Evolutionary conservation across 208 protist genomes (phyloP).

Genomic region (Crithidia fasciculata): DNA sequence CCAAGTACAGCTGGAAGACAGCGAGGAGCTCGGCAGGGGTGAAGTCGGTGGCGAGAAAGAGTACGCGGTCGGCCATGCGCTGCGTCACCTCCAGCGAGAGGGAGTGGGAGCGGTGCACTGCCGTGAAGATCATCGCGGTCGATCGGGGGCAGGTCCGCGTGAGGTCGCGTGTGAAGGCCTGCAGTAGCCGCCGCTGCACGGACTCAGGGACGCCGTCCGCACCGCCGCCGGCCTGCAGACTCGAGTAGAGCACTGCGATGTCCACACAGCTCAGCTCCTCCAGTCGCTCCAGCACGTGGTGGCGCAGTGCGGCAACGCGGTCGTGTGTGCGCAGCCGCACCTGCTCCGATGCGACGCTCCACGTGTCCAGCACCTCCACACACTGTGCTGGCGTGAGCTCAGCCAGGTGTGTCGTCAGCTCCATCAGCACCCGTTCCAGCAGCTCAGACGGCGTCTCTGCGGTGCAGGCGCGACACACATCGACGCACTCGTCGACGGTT

Average conservation of each 20-base stretch:
- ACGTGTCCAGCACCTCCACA: constrained; percentile 69
- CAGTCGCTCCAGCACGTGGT: constrained; percentile 28
- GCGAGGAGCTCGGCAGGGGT: constrained; percentile 76
- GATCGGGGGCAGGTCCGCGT: constrained; percentile 66
- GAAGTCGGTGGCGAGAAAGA: constrained; percentile 86
- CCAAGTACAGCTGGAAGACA: constrained; percentile 73
- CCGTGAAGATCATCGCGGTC: constrained; percentile 73
- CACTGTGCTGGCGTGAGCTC: constrained; percentile 49
- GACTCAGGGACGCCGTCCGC: constrained; percentile 4
- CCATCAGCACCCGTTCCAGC: constrained; percentile 48
- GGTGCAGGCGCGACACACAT: constrained; percentile 59
- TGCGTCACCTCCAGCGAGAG: constrained; percentile 48
- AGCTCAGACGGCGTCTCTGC: constrained; percentile 48
- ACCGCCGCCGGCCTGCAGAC: constrained; percentile 28
- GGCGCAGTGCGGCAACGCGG: constrained; percentile 30
- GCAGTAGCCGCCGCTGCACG: constrained; percentile 39
- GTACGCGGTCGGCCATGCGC: constrained; percentile 59
- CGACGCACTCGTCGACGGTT: constrained; percentile 78
- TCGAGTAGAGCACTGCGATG: constrained; percentile 72
- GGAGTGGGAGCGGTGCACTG: constrained; percentile 30
- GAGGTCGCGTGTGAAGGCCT: constrained; percentile 39
- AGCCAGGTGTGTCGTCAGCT: constrained; percentile 42
- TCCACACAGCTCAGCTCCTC: constrained; percentile 65
- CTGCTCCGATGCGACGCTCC: constrained; percentile 35
- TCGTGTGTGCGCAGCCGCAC: constrained; percentile 25